A percentile compares a stretch with the other conserved stretches of the same genome.
These are phyloP conservation scores for Lagerstroemia speciosa DNA, from an alignment of 345 rosid genomes.

Conservation along the genomic window DNA sequence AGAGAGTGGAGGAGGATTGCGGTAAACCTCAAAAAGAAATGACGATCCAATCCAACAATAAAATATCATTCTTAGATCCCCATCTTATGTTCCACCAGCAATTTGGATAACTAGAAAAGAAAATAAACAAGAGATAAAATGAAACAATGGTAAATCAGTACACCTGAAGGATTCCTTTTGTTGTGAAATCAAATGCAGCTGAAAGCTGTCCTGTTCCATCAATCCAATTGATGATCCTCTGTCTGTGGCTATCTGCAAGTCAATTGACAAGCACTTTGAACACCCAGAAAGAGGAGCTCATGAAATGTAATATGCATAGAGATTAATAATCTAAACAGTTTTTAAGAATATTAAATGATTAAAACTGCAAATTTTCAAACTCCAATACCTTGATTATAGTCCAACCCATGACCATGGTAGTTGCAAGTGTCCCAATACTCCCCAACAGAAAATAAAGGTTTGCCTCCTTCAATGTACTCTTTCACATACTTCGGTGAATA, in stretches of 20 bases:
- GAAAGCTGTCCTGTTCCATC: slow-evolving; percentile 69
- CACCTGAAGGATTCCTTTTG: slow-evolving; percentile 88
- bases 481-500: slow-evolving; percentile 73
- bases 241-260: slow-evolving; percentile 67
- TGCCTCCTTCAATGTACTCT: slow-evolving; percentile 77
- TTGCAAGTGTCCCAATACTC: slow-evolving; percentile 94
- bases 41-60: not conserved
- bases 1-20: too few species aligned
- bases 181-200: slow-evolving; percentile 89
- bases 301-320: not conserved
- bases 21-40: not conserved
- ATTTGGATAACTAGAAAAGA: not conserved
- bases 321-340: not conserved
- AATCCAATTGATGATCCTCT: slow-evolving; percentile 76
- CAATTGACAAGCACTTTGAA: not conserved
- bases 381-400: slow-evolving; percentile 72
- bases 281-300: not conserved
- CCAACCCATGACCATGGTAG: slow-evolving; percentile 46
- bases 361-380: not conserved
- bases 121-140: not conserved
- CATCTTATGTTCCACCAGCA: not conserved
- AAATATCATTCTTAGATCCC: not conserved
- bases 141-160: not conserved
- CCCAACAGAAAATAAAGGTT: slow-evolving; percentile 78
- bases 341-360: not conserved